A percentile compares a stretch with the other conserved stretches of the same genome.
phyloP scores from a whole-genome alignment of 2,329 filamentous ascomycete species.

The Sclerotinia subarctica region DNA sequence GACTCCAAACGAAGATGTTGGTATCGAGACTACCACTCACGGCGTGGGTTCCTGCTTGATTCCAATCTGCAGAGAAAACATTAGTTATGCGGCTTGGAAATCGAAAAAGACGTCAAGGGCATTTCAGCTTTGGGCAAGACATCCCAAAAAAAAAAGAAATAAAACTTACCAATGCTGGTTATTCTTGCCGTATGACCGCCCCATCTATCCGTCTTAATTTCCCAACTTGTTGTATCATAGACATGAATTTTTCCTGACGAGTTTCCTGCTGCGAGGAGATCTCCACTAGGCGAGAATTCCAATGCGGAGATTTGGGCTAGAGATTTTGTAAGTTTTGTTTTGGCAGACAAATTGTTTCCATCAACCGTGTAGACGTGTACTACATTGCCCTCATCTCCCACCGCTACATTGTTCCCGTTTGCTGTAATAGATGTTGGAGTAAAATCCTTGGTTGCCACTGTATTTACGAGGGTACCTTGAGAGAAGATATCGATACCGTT shows the following conservation, averaged over 20 bases:
- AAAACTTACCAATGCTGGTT: conserved; percentile 48
- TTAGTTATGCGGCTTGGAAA: neutral
- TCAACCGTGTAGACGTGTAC: conserved; percentile 70
- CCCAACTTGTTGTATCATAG: conserved; percentile 64
- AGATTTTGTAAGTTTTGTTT: conserved; percentile 56
- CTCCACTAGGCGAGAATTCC: conserved; percentile 78
- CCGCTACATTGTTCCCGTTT: conserved; percentile 63
- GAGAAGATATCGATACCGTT: conserved; percentile 58
- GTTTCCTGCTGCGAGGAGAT: conserved; percentile 77
- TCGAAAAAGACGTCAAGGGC: neutral
- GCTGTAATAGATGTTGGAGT: conserved; percentile 71
- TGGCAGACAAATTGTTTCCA: conserved; percentile 51
- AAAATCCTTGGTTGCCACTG: conserved; percentile 57
- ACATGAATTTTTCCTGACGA: conserved; percentile 83
- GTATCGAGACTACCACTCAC: conserved; percentile 87
- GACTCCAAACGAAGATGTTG: conserved; percentile 88
- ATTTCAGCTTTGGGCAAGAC: neutral
- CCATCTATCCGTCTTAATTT: conserved; percentile 77
- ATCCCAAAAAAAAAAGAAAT: neutral
- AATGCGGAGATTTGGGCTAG: conserved; percentile 73
- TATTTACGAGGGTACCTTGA: conserved; percentile 58
- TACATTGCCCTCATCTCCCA: conserved; percentile 71
- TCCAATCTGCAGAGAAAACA: conserved; percentile 57
- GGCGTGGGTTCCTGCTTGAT: conserved; percentile 70
- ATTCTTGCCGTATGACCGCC: conserved; percentile 67